Percentiles rank a stretch among this genome's conserved stretches.
Evolutionary conservation across 1,139 yeast genomes (phyloP).

Genomic region (Yamadazyma diospyri): DNA sequence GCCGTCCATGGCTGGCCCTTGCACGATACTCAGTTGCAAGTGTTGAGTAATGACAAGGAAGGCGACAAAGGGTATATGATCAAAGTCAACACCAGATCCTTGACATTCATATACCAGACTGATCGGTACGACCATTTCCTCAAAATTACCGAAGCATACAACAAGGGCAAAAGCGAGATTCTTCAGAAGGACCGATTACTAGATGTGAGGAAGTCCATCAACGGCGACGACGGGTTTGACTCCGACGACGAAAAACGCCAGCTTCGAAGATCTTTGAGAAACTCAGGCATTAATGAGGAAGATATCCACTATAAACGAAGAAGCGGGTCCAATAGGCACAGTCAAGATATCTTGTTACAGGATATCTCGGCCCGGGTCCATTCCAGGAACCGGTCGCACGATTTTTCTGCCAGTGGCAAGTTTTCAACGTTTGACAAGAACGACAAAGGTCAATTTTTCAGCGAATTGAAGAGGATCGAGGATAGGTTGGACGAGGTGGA

Average conservation of each 20-base stretch:
- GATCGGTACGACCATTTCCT: constrained; percentile 58
- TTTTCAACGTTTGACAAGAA: constrained; percentile 13
- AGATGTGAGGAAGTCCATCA: constrained; percentile 21
- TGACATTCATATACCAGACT: constrained; percentile 61
- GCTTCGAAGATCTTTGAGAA: constrained; percentile 38
- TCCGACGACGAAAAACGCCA: constrained; percentile 37
- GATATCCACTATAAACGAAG: constrained; percentile 21
- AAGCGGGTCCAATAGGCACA: constrained; percentile 29
- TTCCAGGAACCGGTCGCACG: constrained; percentile 51
- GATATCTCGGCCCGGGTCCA: constrained; percentile 56
- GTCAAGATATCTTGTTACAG: constrained; percentile 43
- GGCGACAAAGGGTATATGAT: constrained; percentile 36
- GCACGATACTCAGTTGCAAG: constrained; percentile 55
- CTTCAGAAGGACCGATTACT: constrained; percentile 45
- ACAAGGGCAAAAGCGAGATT: constrained; percentile 63
- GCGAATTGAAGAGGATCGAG: constrained; percentile 51
- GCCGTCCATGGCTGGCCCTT: constrained; percentile 84
- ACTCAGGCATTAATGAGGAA: constrained; percentile 31
- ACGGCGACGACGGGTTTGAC: constrained; percentile 18
- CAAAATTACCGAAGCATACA: constrained; percentile 56
- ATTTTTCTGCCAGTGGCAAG: constrained; percentile 26
- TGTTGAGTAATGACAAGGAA: constrained; percentile 22
- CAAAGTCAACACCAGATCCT: constrained; percentile 44
- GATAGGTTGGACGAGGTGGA: constrained; percentile 67
- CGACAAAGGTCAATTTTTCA: constrained; percentile 31